A percentile compares a stretch with the other conserved stretches of the same genome.
These are phyloP conservation scores for Fusarium virguliforme DNA, from an alignment of 2,329 filamentous ascomycete species.

Conservation along the genomic window DNA sequence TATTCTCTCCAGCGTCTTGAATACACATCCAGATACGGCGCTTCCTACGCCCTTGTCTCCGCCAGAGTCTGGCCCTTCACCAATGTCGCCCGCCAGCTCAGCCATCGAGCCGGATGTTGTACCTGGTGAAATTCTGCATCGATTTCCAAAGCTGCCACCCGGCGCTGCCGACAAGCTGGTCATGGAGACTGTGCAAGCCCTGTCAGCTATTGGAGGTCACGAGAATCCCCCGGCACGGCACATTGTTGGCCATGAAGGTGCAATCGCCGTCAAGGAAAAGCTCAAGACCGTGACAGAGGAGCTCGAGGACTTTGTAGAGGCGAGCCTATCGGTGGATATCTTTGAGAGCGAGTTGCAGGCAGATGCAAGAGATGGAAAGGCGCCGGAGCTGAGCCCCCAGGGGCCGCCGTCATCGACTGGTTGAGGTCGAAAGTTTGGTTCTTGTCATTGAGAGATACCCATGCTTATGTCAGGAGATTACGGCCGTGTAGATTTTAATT, in stretches of 20 bases:
- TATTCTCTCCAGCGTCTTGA: slow-evolving; percentile 85
- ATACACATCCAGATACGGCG: slow-evolving; percentile 79
- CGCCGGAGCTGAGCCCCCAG: slow-evolving; percentile 48
- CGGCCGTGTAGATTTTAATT: not conserved
- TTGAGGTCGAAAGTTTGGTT: slow-evolving; percentile 9
- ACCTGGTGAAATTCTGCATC: slow-evolving; percentile 68
- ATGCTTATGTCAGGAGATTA: not conserved
- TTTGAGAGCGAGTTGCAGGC: slow-evolving; percentile 70
- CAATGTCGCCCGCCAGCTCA: slow-evolving; percentile 53
- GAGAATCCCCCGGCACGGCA: slow-evolving; percentile 96
- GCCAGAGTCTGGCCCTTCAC: slow-evolving; percentile 50
- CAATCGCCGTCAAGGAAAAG: slow-evolving; percentile 92
- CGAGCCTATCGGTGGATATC: slow-evolving; percentile 88
- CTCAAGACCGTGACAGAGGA: slow-evolving; percentile 97
- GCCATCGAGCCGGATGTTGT: slow-evolving; percentile 56
- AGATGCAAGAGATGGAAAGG: slow-evolving; percentile 64
- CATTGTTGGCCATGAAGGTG: slow-evolving; percentile 92
- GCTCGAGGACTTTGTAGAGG: slow-evolving; percentile 94
- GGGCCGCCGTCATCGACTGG: slow-evolving; percentile 45
- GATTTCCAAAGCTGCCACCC: slow-evolving; percentile 82
- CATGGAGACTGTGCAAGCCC: slow-evolving; percentile 89
- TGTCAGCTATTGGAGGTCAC: slow-evolving; percentile 93
- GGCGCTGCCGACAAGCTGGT: slow-evolving; percentile 82
- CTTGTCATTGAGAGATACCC: not conserved
- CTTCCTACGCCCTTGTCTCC: slow-evolving; percentile 54